Base-by-base conservation (phyloP, 371 early-diverging fungal species). In the Mucor irregularis region DNA sequence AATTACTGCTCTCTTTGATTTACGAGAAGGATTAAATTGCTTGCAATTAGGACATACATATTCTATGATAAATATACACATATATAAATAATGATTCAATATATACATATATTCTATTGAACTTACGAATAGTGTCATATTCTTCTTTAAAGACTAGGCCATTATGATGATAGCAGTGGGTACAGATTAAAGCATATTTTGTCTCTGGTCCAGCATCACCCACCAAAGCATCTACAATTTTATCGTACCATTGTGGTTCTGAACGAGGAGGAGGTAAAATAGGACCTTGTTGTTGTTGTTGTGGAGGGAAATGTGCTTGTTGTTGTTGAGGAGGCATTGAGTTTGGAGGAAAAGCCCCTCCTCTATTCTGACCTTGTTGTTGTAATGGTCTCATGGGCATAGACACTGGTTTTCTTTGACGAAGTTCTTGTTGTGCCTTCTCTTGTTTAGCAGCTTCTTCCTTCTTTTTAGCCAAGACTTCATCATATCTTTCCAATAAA, bases 171-270 rank as follows among this genome's bases (percentile, higher is more conserved):
- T 80, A 91, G 74, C 98, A 98, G 31, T 83, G 80, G 31, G 83
- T 80, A 67, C 98, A 98, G 25, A 98, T 90, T 30, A 98, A 76
- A 11, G 98, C 98, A 68, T 93, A 95, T 64, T 90, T 90, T 53
- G 84, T 87, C 19, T 88, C 82, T 14, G 90, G 88, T 5, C 90
- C 89, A 4, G 86, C 84, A 43, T 91, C 94, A 10, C 96, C 96
- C 14, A 95, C 90, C 16, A 95, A 73, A 39, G 87, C 89, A 64
- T 94, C 94, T 29, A 94, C 86, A 21, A 93, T 71, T 63, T 83
- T 89, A 67, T 93, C 94, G 54, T 88, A 87, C 94, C 93, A 94
- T 28, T 61, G 62, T 11, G 60, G 67, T 40, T 64, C 57, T 28
- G 58, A 21, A 2, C 60, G 68, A 34, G 61, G 52, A 16, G 37